Base-by-base conservation (phyloP, 2,329 filamentous ascomycete genomes). In the Aspergillus latus region DNA sequence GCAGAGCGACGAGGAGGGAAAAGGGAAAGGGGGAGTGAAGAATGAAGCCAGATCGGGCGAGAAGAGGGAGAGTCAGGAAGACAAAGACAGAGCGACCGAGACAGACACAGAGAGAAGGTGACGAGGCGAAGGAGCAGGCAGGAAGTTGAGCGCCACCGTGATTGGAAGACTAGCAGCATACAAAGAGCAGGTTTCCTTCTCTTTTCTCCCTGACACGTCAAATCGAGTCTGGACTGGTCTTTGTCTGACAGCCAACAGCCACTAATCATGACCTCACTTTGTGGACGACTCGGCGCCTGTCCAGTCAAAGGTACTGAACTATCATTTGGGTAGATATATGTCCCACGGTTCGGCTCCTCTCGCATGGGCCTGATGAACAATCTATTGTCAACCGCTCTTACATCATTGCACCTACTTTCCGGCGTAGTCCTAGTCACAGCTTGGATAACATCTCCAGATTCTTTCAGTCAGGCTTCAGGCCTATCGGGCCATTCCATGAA, bases 1-100 rank as follows among this genome's bases (percentile, higher is more conserved):
- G 42, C 34, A 34, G 34, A 50, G 51, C 49, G 48, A 49, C 49
- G 39, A 51, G 47, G 52, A 58, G 54, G 59, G 47, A 56, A 60
- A 54, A 62, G 37, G 52, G 48, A 52, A 48, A 49, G 49, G 40
- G 49, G 49, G 40, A 36, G 48, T 57, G 46, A 55, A 55, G 28
- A 42, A 5, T 34, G n/a, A 21, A 16, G 44, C 34, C 45, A 43
- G 51, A 54, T 52, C 30, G 50, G 55, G 52, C 54, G 40, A 49
- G 42, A 21, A 21, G 21, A 21, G 51, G 49, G 56, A 59, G 51
- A 59, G 43, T 3, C 26, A 29, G 40, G 16, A 45, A 16, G 49
- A 54, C 47, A 13, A 30, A 46, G 13, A 57, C 37, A 37, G 44
- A 10, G 9, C 13, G 34, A 13, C 8, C 21, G 21, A 21, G 21